Conservation (phyloP, 345 rosid genomes). For the Psidium guajava region DNA sequence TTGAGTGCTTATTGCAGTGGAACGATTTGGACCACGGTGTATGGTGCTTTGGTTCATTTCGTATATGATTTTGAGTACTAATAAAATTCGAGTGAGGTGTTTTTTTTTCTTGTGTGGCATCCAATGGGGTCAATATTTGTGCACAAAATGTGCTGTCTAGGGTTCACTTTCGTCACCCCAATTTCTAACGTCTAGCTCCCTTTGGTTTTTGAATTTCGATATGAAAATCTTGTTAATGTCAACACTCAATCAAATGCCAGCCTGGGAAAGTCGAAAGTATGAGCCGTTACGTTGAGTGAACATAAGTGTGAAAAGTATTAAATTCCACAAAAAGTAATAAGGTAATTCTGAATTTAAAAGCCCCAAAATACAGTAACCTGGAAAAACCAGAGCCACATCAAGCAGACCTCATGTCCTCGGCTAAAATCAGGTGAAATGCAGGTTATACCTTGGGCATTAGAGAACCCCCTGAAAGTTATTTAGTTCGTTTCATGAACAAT, state of each 20-base stretch:
- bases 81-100: neutral
- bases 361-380: neutral
- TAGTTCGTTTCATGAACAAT: neutral
- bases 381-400: neutral
- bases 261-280: neutral
- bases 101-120: too few species aligned
- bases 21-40: neutral
- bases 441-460: neutral
- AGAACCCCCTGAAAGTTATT: neutral
- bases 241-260: neutral
- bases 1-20: neutral
- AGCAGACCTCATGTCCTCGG: neutral
- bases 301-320: neutral
- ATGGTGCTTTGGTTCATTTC: neutral
- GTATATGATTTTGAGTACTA: neutral
- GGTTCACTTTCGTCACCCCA: neutral
- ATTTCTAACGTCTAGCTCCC: neutral
- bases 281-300: neutral
- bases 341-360: neutral
- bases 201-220: neutral
- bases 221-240: neutral
- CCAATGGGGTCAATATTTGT: neutral
- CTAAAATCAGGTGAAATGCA: neutral
- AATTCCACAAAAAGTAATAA: neutral
- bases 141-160: neutral